These are phyloP conservation scores for Leccinum disarticulatum DNA, from an alignment of 768 basidiomycete genomes.

Conservation along the genomic window DNA sequence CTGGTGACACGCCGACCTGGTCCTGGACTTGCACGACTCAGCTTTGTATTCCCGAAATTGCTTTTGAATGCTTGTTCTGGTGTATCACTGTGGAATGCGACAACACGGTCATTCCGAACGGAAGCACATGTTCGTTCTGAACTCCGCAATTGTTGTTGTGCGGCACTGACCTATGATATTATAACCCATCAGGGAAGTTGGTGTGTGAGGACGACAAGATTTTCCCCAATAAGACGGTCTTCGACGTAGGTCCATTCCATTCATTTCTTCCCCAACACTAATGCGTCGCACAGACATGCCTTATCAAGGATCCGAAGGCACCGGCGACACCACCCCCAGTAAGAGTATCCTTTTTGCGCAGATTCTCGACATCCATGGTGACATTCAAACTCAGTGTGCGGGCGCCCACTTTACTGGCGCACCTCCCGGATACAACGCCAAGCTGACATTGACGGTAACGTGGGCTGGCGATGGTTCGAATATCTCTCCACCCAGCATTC, in stretches of 20 bases:
- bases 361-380: not conserved
- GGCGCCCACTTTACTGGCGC: constrained; percentile 5
- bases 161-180: not conserved
- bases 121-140: constrained; percentile 5
- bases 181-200: constrained; percentile 3
- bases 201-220: constrained; percentile 1
- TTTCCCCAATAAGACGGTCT: constrained; percentile 8
- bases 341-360: not conserved
- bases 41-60: not conserved
- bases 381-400: not conserved
- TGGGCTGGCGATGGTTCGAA: not conserved
- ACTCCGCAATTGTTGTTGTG: not conserved
- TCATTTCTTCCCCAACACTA: not conserved
- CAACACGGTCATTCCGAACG: constrained; percentile 3
- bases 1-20: not conserved
- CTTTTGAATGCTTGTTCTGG: not conserved
- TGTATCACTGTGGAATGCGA: constrained; percentile 3
- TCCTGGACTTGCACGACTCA: not conserved
- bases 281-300: not conserved
- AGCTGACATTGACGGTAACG: not conserved
- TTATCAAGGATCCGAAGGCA: not conserved
- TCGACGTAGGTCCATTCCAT: not conserved
- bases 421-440: not conserved
- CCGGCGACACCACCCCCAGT: not conserved
- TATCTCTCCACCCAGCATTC: not conserved